Base-by-base conservation (phyloP, 2,329 filamentous ascomycete species). In the Xylariales sp. region DNA sequence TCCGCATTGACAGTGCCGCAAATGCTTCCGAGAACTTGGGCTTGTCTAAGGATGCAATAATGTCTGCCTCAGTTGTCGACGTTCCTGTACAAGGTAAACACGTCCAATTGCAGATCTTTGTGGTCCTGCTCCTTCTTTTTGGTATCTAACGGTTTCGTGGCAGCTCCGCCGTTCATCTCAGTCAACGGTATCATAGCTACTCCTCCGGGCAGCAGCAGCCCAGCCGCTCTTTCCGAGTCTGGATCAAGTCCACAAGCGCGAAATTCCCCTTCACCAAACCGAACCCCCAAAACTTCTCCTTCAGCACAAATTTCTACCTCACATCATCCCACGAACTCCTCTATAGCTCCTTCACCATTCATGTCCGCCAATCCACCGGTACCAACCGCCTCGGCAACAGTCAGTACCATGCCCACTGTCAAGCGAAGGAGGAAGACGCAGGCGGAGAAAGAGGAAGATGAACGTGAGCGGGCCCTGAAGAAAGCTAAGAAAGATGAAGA, bases 381-480 rank as follows among this genome's bases (percentile, higher is more conserved):
- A 8, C 20, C 34, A 22, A 15, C 35, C 12, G 22, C 32, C 31
- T 27, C 38, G n/a, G 15, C 40, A 1, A 19, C 46, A 4, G 24
- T 31, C 16, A 7, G 29, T n/a, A 43, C 46, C 11, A n/a, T 33
- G 9, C 35, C 45, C 2, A 10, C 44, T 63, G 42, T 66, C 66
- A 43, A 63, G 62, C 43, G 65, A 64, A 53, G 58, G 38, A 42
- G 54, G 6, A 62, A 62, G 47, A 59, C 58, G 55, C 70, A 65
- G 50, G 62, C 62, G 21, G 69, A 73, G 49, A 74, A 71, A 52
- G 73, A 76, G 4, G 51, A 50, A 29, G 71, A 75, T 31, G 70
- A 72, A 8, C 46, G 50, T 11, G 46, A 54, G 31, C 57, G 35
- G 35, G 57, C 2, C 58, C 35, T 18, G 5, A 54, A 64, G 45